Base-by-base conservation (phyloP, 768 basidiomycete genomes). In the Tricholoma saponaceum region DNA sequence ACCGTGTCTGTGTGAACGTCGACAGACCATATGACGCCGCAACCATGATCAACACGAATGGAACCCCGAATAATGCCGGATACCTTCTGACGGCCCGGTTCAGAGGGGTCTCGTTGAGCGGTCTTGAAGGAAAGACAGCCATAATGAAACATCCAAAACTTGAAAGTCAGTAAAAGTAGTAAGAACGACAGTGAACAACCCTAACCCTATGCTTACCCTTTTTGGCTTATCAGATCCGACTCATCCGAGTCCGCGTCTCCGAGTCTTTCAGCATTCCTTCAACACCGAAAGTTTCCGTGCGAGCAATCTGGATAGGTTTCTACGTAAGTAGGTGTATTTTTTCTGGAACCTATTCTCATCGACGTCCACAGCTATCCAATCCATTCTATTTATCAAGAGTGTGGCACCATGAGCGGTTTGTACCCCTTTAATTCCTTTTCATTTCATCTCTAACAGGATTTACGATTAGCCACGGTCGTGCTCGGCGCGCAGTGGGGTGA, bases 401-500 rank as follows among this genome's bases (percentile, higher is more conserved):
- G 46, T 26, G 23, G 23, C 14, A 26, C 39, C 28, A 58, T 58
- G 57, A 58, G 57, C 51, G 57, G 57, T 58, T 28, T 14, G 57
- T 46, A 22, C 54, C 43, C 23, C 22, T 41, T 26, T 23, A 5
- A 22, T 23, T 18, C 16, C 9, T 52, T 56, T 23, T 52, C 32
- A 49, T 39, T 50, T 18, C 16, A 18, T 9, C 25, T 4, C 47
- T 50, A 28, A 50, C 18, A n/a, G 5, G 3, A 30, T 28, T 18
- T 16, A 13, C 16, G 14, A 26, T 7, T n/a, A 77, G 79, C 77
- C 41, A 85, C 86, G 53, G 90, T 90, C 62, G 90, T 95, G 57
- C 81, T 95, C 51, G 92, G 92, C 35, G 75, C 90, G 33, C 92
- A 95, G 67, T 95, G 92, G 92, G 92, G 92, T 47, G 92, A 95